These are phyloP conservation scores for Monilinia laxa DNA, from an alignment of 2,329 filamentous ascomycete genomes.

Conservation along the genomic window DNA sequence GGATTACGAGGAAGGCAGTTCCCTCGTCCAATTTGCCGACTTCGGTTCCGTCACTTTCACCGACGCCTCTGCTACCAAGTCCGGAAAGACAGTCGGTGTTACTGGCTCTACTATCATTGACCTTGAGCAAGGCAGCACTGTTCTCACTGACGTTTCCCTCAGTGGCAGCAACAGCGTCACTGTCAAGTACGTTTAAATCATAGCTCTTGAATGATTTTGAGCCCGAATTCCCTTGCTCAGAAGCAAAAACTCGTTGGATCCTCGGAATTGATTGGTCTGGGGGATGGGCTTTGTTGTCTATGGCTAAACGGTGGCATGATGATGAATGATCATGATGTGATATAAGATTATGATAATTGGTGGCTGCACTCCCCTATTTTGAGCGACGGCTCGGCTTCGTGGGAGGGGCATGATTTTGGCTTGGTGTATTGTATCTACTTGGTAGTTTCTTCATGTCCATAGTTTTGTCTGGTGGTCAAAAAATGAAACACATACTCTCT, in stretches of 20 bases:
- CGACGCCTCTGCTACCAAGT: constrained; percentile 11
- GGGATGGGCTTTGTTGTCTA: not conserved
- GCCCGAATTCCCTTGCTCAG: constrained; percentile 2
- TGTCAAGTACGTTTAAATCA: constrained; percentile 17
- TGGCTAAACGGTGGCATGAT: constrained; percentile 5
- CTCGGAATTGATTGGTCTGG: not conserved
- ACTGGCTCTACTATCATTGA: constrained; percentile 21
- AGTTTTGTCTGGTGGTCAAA: constrained; percentile 6
- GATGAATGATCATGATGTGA: constrained; percentile 2
- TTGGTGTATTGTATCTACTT: constrained; percentile 8
- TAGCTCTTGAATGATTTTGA: not conserved
- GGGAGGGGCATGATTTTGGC: constrained; percentile 11
- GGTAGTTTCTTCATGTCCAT: constrained; percentile 21
- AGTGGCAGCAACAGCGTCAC: constrained; percentile 1
- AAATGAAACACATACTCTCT: not conserved
- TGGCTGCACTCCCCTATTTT: constrained; percentile 18
- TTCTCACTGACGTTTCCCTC: not conserved
- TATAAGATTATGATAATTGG: constrained; percentile 7
- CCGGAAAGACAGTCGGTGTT: not conserved
- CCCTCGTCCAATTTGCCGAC: constrained; percentile 48
- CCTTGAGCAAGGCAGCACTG: not conserved
- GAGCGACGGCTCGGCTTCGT: constrained; percentile 22
- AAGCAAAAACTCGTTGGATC: constrained; percentile 1
- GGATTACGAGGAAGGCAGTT: constrained; percentile 47
- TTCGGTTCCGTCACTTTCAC: constrained; percentile 46